Evolutionary conservation across 257 asterid genomes (phyloP), one percentile per base, ranked within the genome.

Genomic region (Solanum arcanum): DNA sequence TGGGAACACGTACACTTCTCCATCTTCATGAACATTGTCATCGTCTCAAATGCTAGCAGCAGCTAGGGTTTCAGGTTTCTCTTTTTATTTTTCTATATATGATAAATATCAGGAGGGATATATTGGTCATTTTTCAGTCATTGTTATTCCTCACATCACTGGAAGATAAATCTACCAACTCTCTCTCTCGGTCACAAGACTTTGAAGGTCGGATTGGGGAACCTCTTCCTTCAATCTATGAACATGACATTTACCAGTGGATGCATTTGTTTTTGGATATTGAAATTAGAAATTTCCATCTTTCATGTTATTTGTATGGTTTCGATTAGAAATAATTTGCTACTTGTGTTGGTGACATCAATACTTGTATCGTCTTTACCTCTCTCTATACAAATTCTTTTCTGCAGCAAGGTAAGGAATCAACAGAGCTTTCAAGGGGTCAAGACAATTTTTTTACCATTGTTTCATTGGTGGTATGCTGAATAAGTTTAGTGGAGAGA

Each of bases 381-480:
- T 35, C 37, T 35, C 29, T 47, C 18, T 47, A 27, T 80, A 80
- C 62, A 52, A 27, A 27, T 81, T 68, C 56, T 39, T 88, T 70
- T 73, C 90, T 90, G 94, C 98, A 97, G 99, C 94, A 89, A 92
- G 91, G 90, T 83, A 90, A 88, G 88, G 90, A 89, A 89, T 91
- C 86, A 88, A 86, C 90, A 84, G 84, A 84, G 86, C 86, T 91
- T 86, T 90, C 98, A 60, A 92, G 87, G 89, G 93, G 96, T 87
- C 94, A 93, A 49, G 97, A 95, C 91, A 98, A 97, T 90, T 91
- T 97, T 91, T 92, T 93, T 89, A 97, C 99, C 91, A 94, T 90
- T 89, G 15, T 93, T 64, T 96, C 86, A 46, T 91, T 84, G 92
- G 93, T 64, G 98, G 97, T 86, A 91, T 92, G 89, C 86, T 91